A percentile compares a stretch with the other conserved stretches of the same genome.
Evolutionary conservation across 164 flowering plant species (phyloP).

Genomic region (Macadamia tetraphylla): DNA sequence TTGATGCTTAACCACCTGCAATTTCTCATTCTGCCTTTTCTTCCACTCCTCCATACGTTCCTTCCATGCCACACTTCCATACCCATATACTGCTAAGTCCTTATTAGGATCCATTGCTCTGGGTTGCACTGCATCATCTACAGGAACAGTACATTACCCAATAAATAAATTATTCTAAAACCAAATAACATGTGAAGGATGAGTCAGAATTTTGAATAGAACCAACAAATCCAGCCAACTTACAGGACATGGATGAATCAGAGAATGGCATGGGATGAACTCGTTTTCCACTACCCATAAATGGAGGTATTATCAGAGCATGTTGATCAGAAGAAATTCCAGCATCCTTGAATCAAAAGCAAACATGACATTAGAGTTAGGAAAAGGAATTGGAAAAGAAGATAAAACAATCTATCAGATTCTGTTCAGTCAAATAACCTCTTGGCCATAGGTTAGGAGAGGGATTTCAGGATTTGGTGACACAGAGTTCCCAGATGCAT

Average conservation of each 20-base stretch:
- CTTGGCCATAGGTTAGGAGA: too few relatives aligned
- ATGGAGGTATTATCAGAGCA: conserved; percentile 45
- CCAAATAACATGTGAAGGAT: too few relatives aligned
- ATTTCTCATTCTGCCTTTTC: too few relatives aligned
- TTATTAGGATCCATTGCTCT: conserved; percentile 70
- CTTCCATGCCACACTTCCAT: too few relatives aligned
- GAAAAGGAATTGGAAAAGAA: too few relatives aligned
- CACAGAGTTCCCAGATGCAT: conserved; percentile 2
- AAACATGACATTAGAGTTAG: too few relatives aligned
- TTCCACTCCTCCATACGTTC: too few relatives aligned
- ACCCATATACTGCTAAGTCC: conserved; percentile 19
- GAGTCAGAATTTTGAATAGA: not conserved
- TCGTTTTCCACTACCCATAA: conserved; percentile 41
- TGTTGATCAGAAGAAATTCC: conserved; percentile 50
- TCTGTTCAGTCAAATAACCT: too few relatives aligned
- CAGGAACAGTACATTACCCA: too few relatives aligned
- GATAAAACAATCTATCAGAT: too few relatives aligned
- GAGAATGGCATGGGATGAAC: conserved; percentile 50
- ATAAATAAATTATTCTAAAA: not conserved
- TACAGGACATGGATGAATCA: conserved; percentile 56
- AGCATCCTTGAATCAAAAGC: conserved; percentile 30
- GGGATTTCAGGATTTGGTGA: too few relatives aligned
- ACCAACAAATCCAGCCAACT: conserved; percentile 35
- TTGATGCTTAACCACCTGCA: too few relatives aligned
- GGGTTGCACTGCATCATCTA: conserved; percentile 43